Evolutionary conservation across 2,329 filamentous ascomycete genomes (phyloP).

Genomic region (Whalleya microplaca): DNA sequence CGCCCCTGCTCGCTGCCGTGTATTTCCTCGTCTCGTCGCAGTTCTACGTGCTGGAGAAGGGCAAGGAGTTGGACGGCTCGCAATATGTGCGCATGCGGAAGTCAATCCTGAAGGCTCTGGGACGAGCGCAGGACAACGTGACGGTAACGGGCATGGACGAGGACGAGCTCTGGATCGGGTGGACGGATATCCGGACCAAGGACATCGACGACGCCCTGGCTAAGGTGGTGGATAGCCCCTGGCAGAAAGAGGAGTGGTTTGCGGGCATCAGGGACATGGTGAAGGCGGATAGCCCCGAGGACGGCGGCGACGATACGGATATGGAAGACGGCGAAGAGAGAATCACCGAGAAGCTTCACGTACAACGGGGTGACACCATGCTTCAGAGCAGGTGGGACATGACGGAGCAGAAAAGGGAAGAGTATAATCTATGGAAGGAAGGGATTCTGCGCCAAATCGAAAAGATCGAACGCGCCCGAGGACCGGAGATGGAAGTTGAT

Average conservation of each 20-base stretch:
- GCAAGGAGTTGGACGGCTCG: constrained; percentile 44
- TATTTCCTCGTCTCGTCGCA: constrained; percentile 63
- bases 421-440: constrained; percentile 68
- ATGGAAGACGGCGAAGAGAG: constrained; percentile 41
- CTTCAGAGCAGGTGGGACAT: constrained; percentile 74
- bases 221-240: constrained; percentile 58
- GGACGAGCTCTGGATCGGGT: constrained; percentile 58
- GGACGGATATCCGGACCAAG: constrained; percentile 50
- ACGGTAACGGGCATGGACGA: constrained; percentile 44
- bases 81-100: constrained; percentile 52
- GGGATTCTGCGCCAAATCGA: constrained; percentile 60
- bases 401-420: constrained; percentile 62
- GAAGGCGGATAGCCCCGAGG: constrained; percentile 30
- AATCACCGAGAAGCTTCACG: constrained; percentile 42
- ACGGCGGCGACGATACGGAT: constrained; percentile 37
- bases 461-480: constrained; percentile 43
- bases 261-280: constrained; percentile 60
- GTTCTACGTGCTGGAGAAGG: constrained; percentile 46
- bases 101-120: constrained; percentile 50
- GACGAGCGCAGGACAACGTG: constrained; percentile 45
- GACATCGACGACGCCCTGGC: constrained; percentile 67
- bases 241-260: constrained; percentile 69
- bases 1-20: constrained; percentile 62
- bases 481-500: constrained; percentile 24
- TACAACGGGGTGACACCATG: constrained; percentile 67